Evolutionary conservation across 2,329 filamentous ascomycete species (phyloP), one percentile per base, ranked within the genome.

Genomic region (Paracamarosporium sp.): DNA sequence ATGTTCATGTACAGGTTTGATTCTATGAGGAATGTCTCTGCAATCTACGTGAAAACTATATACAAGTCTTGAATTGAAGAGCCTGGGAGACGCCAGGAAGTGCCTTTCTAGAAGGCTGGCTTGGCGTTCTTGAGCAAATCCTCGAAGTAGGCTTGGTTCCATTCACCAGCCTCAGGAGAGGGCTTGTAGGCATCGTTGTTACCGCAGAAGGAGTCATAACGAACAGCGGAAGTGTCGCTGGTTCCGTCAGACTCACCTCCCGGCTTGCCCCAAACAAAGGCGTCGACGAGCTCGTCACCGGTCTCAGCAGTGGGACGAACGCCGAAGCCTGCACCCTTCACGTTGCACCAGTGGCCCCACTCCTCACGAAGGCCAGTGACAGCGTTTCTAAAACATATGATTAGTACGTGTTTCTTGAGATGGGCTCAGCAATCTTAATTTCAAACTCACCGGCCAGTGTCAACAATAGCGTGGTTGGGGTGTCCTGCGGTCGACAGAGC

Each of bases 281-380:
- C 68, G 45, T 72, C 69, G 5, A 70, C 60, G n/a, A 63, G 57
- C 4, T 66, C 62, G 56, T 68, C 70, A 46, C 68, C 63, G 2
- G 55, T 64, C 40, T 58, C 53, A 28, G 60, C 54, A 1, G 62
- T 63, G 17, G 69, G 69, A 0, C 57, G 43, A 0, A 50, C 17
- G 11, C 69, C 69, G 38, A 67, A 72, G 6, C 68, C 68, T n/a
- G 62, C 43, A 17, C 68, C 68, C 5, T 50, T 48, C 24, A 72
- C 61, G 35, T 72, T 72, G 59, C 69, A 72, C 69, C 69, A 72
- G n/a, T 66, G 64, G 20, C 69, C 69, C 69, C 69, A 72, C 50
- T 64, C 67, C 13, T 56, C 54, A 7, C 69, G 53, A 2, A 67
- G 68, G 20, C 67, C 65, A 11, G 64, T 64, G 13, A 64, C 56